These are phyloP conservation scores for Luffa aegyptiaca DNA, from an alignment of 306 rosid genomes.

Conservation along the genomic window DNA sequence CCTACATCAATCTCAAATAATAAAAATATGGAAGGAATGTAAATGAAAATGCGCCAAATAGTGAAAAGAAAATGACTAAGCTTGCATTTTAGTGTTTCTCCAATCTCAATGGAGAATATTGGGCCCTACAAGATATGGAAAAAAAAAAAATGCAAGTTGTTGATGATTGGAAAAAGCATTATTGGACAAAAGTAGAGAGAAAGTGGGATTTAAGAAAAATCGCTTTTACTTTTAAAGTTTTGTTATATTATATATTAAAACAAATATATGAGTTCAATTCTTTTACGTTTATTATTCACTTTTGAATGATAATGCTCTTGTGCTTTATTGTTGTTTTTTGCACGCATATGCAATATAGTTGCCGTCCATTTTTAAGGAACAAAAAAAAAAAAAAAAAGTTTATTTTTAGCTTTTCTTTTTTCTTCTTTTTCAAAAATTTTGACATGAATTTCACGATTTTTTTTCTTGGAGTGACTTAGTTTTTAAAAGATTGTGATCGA, in stretches of 20 bases:
- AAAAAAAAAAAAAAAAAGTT: no score
- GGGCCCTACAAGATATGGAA: not conserved
- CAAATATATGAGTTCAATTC: not conserved
- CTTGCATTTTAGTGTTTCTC: not conserved
- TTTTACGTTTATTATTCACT: not conserved
- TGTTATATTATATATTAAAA: no score
- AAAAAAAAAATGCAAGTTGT: not conserved
- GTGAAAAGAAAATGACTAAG: not conserved
- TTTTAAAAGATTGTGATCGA: no score
- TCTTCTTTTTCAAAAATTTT: not conserved
- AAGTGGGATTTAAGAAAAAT: not conserved
- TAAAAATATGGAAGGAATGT: not conserved
- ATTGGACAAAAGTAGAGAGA: not conserved
- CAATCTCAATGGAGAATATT: not conserved
- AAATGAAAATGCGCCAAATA: not conserved
- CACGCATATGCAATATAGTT: not conserved
- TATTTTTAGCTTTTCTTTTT: not conserved
- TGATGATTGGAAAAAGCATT: not conserved
- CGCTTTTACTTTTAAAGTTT: not conserved
- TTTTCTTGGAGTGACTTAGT: no score
- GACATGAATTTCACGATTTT: not conserved
- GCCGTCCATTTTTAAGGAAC: not conserved
- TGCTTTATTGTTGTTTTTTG: not conserved
- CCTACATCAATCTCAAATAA: no score
- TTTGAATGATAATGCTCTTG: not conserved